Percentiles rank a stretch among this genome's conserved stretches.
These are phyloP conservation scores for Salix koriyanagi DNA, from an alignment of 345 rosid species.

Conservation along the genomic window DNA sequence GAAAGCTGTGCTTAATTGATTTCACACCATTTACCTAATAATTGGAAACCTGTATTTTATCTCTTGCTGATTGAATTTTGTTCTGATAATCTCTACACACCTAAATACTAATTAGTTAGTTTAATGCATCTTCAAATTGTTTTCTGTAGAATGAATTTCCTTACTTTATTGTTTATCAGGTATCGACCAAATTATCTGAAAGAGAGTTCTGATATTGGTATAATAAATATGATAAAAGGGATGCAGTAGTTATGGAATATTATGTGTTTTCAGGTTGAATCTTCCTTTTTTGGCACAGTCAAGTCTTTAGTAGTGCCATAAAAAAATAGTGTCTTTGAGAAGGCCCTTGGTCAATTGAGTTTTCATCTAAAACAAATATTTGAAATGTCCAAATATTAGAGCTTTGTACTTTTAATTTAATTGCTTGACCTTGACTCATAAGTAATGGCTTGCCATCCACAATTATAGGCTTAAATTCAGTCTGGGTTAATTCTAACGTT, in stretches of 20 bases:
- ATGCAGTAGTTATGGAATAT: neutral
- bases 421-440: neutral
- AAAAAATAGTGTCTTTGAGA: neutral
- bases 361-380: neutral
- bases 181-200: neutral
- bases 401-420: neutral
- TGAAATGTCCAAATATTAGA: neutral
- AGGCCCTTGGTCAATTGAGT: neutral
- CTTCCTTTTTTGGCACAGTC: neutral
- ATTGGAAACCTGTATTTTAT: neutral
- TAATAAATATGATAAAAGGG: neutral
- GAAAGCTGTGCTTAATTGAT: neutral
- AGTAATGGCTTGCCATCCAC: neutral
- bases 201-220: neutral
- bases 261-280: neutral
- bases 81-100: neutral
- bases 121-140: neutral
- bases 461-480: neutral
- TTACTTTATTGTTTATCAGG: neutral
- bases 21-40: neutral
- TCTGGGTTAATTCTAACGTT: neutral
- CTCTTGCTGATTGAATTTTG: neutral
- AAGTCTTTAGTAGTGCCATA: neutral
- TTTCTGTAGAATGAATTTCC: neutral
- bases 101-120: neutral